phyloP scores from a whole-genome alignment of 441 rosid genomes.

The Erodium chrysanthum region DNA sequence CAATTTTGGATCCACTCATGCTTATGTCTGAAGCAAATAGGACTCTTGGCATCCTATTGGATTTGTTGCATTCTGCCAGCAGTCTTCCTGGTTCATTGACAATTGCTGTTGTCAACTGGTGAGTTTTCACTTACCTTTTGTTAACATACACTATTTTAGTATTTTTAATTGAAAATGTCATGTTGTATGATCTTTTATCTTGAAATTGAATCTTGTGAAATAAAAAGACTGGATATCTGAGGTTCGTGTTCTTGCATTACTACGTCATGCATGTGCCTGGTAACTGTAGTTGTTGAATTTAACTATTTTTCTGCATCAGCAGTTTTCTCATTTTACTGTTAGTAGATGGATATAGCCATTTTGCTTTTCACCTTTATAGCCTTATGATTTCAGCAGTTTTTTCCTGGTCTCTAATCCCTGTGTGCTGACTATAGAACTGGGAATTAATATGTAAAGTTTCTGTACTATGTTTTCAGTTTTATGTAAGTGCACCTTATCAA shows the following conservation, averaged over 20 bases:
- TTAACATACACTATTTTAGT: not conserved
- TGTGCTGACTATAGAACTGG: no score
- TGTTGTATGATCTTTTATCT: not conserved
- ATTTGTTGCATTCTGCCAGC: constrained; percentile 51
- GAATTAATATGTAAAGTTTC: no score
- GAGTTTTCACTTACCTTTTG: constrained; percentile 33
- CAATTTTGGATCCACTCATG: constrained; percentile 54
- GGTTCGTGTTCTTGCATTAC: not conserved
- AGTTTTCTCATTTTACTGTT: not conserved
- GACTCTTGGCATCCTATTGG: constrained; percentile 46
- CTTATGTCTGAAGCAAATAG: constrained; percentile 70
- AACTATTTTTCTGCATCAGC: not conserved
- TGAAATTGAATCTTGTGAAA: not conserved
- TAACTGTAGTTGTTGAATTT: not conserved
- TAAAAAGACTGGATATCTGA: not conserved
- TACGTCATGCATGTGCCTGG: not conserved
- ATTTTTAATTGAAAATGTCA: not conserved
- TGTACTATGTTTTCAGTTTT: no score
- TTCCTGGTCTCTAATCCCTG: no score
- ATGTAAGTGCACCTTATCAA: no score
- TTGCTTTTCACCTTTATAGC: not conserved
- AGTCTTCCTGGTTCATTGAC: constrained; percentile 62
- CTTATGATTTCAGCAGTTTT: no score
- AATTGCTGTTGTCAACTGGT: constrained; percentile 71
- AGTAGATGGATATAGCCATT: not conserved